Percentiles rank a stretch among this genome's conserved stretches.
Evolutionary conservation across 75 land plant species (phyloP).

Genomic region (Sequoiadendron giganteum): DNA sequence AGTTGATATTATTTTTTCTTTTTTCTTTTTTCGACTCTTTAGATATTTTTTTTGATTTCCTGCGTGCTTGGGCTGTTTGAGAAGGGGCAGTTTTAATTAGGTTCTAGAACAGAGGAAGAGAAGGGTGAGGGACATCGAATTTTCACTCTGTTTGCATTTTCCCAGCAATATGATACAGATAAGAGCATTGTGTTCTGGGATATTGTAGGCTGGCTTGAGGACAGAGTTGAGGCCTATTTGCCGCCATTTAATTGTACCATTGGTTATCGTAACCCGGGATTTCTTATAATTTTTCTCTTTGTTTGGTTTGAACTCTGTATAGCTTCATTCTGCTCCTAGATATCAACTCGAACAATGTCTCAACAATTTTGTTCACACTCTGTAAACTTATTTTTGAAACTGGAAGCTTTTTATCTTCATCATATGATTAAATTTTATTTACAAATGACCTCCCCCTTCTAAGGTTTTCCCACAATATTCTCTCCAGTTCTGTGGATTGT

Average conservation of each 20-base stretch:
- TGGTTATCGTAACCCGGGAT: neutral
- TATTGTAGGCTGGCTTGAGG: neutral
- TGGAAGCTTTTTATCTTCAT: too few relatives aligned
- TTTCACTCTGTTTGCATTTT: neutral
- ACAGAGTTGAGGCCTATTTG: neutral
- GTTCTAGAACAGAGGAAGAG: neutral
- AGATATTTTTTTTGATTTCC: neutral
- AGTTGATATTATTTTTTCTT: neutral
- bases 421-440: too few relatives aligned
- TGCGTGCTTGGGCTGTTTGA: neutral
- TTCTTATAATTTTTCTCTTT: neutral
- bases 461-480: too few relatives aligned
- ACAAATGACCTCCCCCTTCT: too few relatives aligned
- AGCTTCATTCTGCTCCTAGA: neutral
- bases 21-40: neutral
- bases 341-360: too few relatives aligned
- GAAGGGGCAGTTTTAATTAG: too few relatives aligned
- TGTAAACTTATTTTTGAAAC: too few relatives aligned
- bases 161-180: too few relatives aligned
- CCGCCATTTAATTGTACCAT: neutral
- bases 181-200: neutral
- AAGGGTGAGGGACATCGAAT: neutral
- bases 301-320: too few relatives aligned
- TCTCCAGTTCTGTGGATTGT: too few relatives aligned
- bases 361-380: too few relatives aligned